Evolutionary conservation across 257 asterid genomes (phyloP), one percentile per base, ranked within the genome.

Genomic region (Echites panduratus): DNA sequence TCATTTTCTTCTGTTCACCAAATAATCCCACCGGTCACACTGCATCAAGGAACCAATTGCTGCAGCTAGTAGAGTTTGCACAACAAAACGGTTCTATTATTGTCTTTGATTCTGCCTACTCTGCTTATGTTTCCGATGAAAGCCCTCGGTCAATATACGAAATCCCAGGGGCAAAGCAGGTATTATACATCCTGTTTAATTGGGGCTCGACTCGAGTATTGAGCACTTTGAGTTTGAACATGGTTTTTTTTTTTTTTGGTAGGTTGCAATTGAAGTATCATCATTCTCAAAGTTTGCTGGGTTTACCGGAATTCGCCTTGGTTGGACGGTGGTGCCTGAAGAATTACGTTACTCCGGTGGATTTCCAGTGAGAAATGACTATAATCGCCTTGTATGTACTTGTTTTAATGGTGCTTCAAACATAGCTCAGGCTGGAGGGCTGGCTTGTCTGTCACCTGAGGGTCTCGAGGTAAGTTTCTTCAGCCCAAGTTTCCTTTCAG

Each of bases 251-350:
- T 0, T 2, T 49, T 66, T 65, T 19, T 29, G 70, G 57, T 76
- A 91, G 98, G 98, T 92, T 49, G 98, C 98, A 27, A 89, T 92
- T 68, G 98, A 92, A 79, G 90, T 92, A 5, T 87, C 97, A 48
- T 92, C 98, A 52, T 92, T 89, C 82, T 92, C 98, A 72, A 92
- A 92, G 88, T 77, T 87, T n/a, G 98, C 90, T 7, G 98, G 98
- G 44, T 92, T 92, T 82, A 92, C 98, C 0, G 98, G 98, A 2
- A 89, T 92, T 12, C 95, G 98, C 26, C 95, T 90, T 0, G 98
- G 98, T 54, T 92, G 98, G 97, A 92, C 95, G 0, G 95, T 92
- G 69, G 98, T 92, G 61, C 98, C 98, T 1, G 83, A 90, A 40
- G 97, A 87, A 27, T 91, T 92, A 49, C n/a, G 83, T 35, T 92